Conservation (phyloP, 495 filamentous ascomycete species). For the Penicilliopsis zonata region DNA sequence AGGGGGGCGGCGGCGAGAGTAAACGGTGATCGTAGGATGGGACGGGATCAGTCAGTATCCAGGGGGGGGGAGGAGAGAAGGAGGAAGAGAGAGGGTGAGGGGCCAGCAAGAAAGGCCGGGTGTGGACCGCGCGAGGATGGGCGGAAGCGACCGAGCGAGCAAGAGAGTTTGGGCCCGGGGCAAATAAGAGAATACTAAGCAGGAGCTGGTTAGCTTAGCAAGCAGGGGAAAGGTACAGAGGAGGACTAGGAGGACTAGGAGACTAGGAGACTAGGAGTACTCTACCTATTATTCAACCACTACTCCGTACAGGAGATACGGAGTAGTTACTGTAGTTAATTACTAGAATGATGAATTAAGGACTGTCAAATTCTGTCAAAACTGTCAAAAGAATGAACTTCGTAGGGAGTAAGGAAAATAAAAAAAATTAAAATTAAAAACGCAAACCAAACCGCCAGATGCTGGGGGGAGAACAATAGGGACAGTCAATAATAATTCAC, state of each 20-base stretch:
- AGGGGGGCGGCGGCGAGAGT: conserved; percentile 8
- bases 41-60: conserved; percentile 4
- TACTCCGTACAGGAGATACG: background rate
- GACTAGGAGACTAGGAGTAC: background rate
- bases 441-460: too few species aligned
- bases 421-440: too few species aligned
- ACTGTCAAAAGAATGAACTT: too few species aligned
- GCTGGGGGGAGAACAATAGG: too few species aligned
- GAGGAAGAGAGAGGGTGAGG: conserved; percentile 8
- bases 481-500: too few species aligned
- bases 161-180: conserved; percentile 11
- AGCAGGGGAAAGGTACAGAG: conserved; percentile 8
- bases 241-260: background rate
- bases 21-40: conserved; percentile 10
- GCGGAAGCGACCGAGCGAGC: conserved; percentile 17
- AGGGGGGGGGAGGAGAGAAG: conserved; percentile 2
- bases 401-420: too few species aligned
- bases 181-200: background rate
- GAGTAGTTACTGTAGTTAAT: too few species aligned
- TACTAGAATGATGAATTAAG: too few species aligned
- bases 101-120: conserved; percentile 9
- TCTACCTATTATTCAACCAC: background rate
- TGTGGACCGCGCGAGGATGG: conserved; percentile 14
- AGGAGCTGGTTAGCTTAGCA: conserved; percentile 6
- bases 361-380: too few species aligned